These are phyloP conservation scores for Neurospora terricola DNA, from an alignment of 495 filamentous ascomycete genomes.

Conservation along the genomic window DNA sequence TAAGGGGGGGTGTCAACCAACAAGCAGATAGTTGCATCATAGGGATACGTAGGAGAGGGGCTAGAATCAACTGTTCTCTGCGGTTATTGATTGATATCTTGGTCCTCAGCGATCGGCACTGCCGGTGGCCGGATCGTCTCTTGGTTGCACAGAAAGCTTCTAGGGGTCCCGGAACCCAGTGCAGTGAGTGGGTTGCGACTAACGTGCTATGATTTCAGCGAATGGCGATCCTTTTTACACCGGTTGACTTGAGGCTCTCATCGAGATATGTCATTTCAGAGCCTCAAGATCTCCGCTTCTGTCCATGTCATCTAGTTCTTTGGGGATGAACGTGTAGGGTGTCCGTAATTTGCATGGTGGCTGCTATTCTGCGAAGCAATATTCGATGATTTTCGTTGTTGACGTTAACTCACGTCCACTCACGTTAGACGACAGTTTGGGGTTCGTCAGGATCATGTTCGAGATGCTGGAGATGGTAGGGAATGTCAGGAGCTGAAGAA, in stretches of 20 bases:
- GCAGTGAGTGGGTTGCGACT: not conserved
- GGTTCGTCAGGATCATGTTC: not conserved
- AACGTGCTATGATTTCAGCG: not conserved
- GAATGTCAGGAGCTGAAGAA: not conserved
- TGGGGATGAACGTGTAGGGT: not conserved
- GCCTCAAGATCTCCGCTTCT: not conserved
- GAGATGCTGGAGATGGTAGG: not conserved
- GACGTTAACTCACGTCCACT: not conserved
- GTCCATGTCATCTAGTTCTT: not conserved
- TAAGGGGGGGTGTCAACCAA: not conserved
- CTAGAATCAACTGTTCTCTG: not conserved
- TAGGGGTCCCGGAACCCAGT: not conserved
- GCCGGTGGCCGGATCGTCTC: not conserved
- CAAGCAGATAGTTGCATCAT: not conserved
- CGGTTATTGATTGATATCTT: not conserved
- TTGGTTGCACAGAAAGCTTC: not conserved
- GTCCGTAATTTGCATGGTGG: not conserved
- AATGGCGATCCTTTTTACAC: not conserved
- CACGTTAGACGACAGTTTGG: not conserved
- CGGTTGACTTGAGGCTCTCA: not conserved
- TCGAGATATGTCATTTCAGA: not conserved
- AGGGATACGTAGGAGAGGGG: not conserved
- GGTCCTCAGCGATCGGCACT: not conserved
- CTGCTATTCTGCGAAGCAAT: not conserved
- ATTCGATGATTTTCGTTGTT: not conserved